These are phyloP conservation scores for Cicer arietinum DNA, from an alignment of 306 rosid species.

Conservation along the genomic window DNA sequence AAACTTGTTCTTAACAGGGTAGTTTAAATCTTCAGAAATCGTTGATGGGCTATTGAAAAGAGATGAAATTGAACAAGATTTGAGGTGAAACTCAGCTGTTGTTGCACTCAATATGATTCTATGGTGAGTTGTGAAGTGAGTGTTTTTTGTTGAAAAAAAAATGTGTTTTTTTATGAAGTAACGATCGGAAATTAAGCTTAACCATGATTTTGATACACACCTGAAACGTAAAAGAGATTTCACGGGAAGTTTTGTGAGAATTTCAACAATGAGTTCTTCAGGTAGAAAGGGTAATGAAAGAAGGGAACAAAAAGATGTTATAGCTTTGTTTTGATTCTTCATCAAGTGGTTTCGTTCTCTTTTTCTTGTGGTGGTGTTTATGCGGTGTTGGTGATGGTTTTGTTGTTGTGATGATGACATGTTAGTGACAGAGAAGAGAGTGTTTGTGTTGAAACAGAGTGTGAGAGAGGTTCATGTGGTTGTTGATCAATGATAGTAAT, in stretches of 20 bases:
- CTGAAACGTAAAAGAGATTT: slow-evolving; percentile 49
- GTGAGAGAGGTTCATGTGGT: too few relatives aligned
- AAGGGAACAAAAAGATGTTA: neutral
- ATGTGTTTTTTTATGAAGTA: slow-evolving; percentile 50
- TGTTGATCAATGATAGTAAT: too few relatives aligned
- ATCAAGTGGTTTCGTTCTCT: too few relatives aligned
- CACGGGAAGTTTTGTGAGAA: slow-evolving; percentile 57
- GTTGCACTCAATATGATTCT: slow-evolving; percentile 55
- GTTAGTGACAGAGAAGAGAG: too few relatives aligned
- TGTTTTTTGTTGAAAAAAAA: slow-evolving; percentile 38
- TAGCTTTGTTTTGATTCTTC: neutral
- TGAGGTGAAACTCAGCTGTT: slow-evolving; percentile 53
- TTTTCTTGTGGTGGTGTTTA: too few relatives aligned
- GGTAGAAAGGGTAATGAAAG: slow-evolving; percentile 47
- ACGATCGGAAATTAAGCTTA: slow-evolving; percentile 47
- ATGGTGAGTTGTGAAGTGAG: slow-evolving; percentile 42
- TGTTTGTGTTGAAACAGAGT: too few relatives aligned
- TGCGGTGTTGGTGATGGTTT: neutral
- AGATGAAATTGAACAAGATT: slow-evolving; percentile 49
- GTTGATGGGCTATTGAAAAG: slow-evolving; percentile 41
- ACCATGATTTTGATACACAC: slow-evolving; percentile 60
- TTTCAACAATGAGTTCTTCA: slow-evolving; percentile 51
- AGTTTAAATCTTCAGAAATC: slow-evolving; percentile 44
- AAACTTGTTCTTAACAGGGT: slow-evolving; percentile 57
- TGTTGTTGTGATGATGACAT: slow-evolving; percentile 2